Evolutionary conservation across 2,329 filamentous ascomycete species (phyloP), one percentile per base, ranked within the genome.

Genomic region (Aureobasidium sp.): DNA sequence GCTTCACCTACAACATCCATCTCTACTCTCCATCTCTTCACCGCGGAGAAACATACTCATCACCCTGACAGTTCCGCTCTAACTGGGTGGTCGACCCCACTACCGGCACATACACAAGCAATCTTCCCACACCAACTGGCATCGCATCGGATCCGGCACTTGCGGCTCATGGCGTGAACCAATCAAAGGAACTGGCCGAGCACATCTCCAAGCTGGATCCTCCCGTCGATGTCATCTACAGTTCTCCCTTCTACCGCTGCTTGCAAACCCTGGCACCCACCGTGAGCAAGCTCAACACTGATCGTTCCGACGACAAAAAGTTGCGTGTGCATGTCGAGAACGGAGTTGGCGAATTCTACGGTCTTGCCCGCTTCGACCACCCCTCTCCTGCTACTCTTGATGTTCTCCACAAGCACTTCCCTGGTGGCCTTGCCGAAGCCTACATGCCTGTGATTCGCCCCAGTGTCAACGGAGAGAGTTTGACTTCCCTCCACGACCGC

Each of bases 71-170:
- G 92, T 96, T 96, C 75, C 91, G 94, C 65, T 87, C 89, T 66
- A 91, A 89, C 73, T 97, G 92, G 91, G 84, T 85, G 47, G 90
- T 97, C 63, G 87, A 97, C 75, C 85, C 86, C 48, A 77, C 81
- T 64, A 93, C 90, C 41, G 93, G 94, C 59, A 81, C 81, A 67
- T 97, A 97, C 78, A 83, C 82, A 59, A 79, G 88, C 29, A 80
- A 80, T 63, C 85, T 94, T 66, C 85, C 82, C 45, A 91, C 90
- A 41, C 93, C 94, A 0, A 97, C 94, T 6, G 89, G 90, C 59
- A 91, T 96, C 65, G 82, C 92, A 5, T 88, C 89, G 30, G 94
- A 99, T 72, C 92, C 92, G 50, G 87, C 90, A 10, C 82, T 99
- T 68, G 91, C 92, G 7, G 86, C 89, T 25, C 87, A 97, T 71